Evolutionary conservation across 164 flowering plant genomes (phyloP), one percentile per base, ranked within the genome.

Genomic region (Chimonanthus salicifolius): DNA sequence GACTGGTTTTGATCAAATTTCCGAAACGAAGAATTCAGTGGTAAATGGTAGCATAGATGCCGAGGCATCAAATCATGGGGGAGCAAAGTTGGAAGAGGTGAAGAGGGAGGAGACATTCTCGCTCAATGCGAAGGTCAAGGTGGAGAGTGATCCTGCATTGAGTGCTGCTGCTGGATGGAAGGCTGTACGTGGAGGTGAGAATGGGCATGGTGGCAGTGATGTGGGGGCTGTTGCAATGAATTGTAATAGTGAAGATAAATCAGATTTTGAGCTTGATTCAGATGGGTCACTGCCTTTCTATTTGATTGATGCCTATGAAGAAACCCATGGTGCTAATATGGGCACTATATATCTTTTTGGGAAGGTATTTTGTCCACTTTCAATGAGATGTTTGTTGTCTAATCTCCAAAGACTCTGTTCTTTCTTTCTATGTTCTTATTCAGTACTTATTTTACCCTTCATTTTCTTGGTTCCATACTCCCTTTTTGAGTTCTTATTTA

Each of bases 291-390:
- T 95, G 72, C 94, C 88, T n/a, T 93, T 95, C 71, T 92, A 90
- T 77, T 82, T 94, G 67, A 80, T 95, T 73, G 99, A 93, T 85
- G 97, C 98, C 3, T 80, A 94, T 50, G 99, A 95, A 74, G 97
- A 93, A 83, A 48, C 74, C 67, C 86, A 79, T 80, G 98, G 94
- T 71, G 84, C 85, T 64, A 96, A 89, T 82, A 68, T 78, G 70
- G 98, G 99, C 58, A 94, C 78, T 20, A 46, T 96, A 6, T 94
- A 92, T 87, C 92, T 96, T 9, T 96, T 96, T 82, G 98, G 99
- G 67, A 96, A 96, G 92, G 99, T 96, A 87, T 71, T 46, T 4
- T 71, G 13, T 6, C 16, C 48, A 44, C 13, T 68, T 67, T 48
- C 16, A 16, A 45, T 45, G 0, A 62, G 65, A n/a, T 62, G 33